Evolutionary conservation across 2,329 filamentous ascomycete species (phyloP), one percentile per base, ranked within the genome.

Genomic region (Penicillium palitans): DNA sequence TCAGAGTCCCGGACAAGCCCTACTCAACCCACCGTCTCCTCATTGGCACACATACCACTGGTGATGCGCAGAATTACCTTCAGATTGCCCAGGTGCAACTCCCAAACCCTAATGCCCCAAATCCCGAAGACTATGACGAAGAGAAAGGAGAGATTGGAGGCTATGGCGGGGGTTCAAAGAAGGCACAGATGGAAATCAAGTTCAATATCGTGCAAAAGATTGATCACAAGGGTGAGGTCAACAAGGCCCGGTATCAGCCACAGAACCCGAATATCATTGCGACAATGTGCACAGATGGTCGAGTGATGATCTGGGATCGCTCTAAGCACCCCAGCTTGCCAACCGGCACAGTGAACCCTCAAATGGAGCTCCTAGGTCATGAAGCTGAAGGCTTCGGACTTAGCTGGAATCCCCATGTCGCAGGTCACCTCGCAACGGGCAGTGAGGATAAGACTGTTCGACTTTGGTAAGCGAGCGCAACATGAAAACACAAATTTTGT

Each of bases 201-300:
- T 96, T 96, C 81, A 89, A 90, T 64, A 90, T 99, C 69, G 88
- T 95, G 52, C 95, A 99, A 76, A 95, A 90, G 76, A 99, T 99
- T 73, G 90, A 96, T 74, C 95, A 99, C 74, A 92, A 93, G 17
- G 90, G 91, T 63, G 95, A 99, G 76, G 92, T 99, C 73, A 99
- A 99, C 83, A 99, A 98, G 80, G 96, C 95, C 17, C 88, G 95
- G 66, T 98, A 98, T 73, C 93, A 97, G 77, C 95, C 95, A 13
- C 93, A 98, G 74, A 99, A 99, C 71, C 92, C 93, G 6, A 92
- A 99, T 70, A 87, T 99, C 58, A 96, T 99, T 68, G 95, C 95
- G 3, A 97, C 95, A 0, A 88, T 97, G 78, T 92, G 91, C 64
- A 86, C 91, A 8, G 90, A 97, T 73, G 90, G 91, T 62, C 89